phyloP scores from a whole-genome alignment of 2,329 filamentous ascomycete species.

The Ophiostoma sp. region DNA sequence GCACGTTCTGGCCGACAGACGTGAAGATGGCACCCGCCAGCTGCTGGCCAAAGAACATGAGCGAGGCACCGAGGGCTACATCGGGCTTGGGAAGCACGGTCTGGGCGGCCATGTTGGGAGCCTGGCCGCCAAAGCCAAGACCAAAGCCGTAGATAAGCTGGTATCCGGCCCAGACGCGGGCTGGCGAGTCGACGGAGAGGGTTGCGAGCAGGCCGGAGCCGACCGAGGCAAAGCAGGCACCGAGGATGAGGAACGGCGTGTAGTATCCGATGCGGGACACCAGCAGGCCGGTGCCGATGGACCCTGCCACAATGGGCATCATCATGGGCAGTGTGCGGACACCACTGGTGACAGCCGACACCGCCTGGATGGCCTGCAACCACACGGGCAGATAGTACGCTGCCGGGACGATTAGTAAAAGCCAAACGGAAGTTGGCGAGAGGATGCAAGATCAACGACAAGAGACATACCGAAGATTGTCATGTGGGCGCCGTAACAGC shows the following conservation, averaged over 20 bases:
- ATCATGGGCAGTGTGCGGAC: slow-evolving; percentile 39
- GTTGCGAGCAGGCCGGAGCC: slow-evolving; percentile 48
- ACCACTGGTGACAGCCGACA: slow-evolving; percentile 37
- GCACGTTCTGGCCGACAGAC: slow-evolving; percentile 23
- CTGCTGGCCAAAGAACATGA: slow-evolving; percentile 39
- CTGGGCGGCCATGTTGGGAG: slow-evolving; percentile 43
- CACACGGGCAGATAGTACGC: slow-evolving; percentile 32
- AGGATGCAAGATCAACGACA: not conserved
- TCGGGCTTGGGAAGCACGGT: slow-evolving; percentile 40
- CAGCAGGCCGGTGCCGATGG: slow-evolving; percentile 35
- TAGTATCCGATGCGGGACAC: slow-evolving; percentile 38
- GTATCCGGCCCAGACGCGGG: slow-evolving; percentile 34
- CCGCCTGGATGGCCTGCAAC: slow-evolving; percentile 42
- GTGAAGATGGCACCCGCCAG: slow-evolving; percentile 24
- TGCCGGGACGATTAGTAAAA: not conserved
- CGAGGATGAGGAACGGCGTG: slow-evolving; percentile 23
- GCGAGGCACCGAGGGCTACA: slow-evolving; percentile 39
- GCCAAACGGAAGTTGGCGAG: not conserved
- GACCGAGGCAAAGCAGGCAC: slow-evolving; percentile 22
- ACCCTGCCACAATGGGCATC: slow-evolving; percentile 36
- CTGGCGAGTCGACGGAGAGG: slow-evolving; percentile 36
- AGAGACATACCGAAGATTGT: not conserved
- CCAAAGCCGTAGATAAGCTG: slow-evolving; percentile 43
- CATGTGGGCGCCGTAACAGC: slow-evolving; percentile 14
- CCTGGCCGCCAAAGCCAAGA: slow-evolving; percentile 41